Base-by-base conservation (phyloP, 208 protist genomes). In the Trypanosoma avium region DNA sequence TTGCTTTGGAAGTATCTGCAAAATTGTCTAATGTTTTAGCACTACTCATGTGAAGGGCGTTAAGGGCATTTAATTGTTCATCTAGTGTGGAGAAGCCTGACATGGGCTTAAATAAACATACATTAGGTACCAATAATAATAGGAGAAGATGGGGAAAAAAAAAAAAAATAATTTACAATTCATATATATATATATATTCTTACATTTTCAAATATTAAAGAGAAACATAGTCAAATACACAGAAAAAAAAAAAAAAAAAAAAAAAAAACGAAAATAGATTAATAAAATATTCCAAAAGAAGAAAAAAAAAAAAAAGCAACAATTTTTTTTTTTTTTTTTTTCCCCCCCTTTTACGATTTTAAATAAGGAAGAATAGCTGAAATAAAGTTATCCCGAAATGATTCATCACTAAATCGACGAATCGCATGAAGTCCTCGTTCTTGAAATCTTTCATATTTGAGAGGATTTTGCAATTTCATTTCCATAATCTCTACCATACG, bases 1-100 rank as follows among this genome's bases (percentile, higher is more conserved):
- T 92, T 52, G 75, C 75, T 40, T 80, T 80, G 10, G 89, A 90
- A 2, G 80, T 88, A 61, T 92, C 86, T n/a, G 89, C 81, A 64
- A 95, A 91, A 46, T 70, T 78, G 66, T 95, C 89, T 29, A 95
- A 79, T 4, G 79, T 77, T 43, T 82, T 86, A 12, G 79, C 80
- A 46, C 86, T 92, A 10, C 75, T 56, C 0, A 74, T 68, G 60
- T 89, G 87, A 48, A 95, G 59, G 4, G 82, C 73, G 42, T 84
- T 87, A 8, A 95, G 71, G 32, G 62, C 61, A 43, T 81, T 86
- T 30, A 92, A 70, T 68, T 93, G 84, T 32, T 90, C 77, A 45
- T 95, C 85, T 22, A 95, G 67, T 8, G 82, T 61, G 12, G 75
- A 68, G 19, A 88, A 43, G 0, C 71, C 67, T 13, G 72, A 68